Base-by-base conservation (phyloP, 495 filamentous ascomycete genomes). In the Pyronema domesticum region DNA sequence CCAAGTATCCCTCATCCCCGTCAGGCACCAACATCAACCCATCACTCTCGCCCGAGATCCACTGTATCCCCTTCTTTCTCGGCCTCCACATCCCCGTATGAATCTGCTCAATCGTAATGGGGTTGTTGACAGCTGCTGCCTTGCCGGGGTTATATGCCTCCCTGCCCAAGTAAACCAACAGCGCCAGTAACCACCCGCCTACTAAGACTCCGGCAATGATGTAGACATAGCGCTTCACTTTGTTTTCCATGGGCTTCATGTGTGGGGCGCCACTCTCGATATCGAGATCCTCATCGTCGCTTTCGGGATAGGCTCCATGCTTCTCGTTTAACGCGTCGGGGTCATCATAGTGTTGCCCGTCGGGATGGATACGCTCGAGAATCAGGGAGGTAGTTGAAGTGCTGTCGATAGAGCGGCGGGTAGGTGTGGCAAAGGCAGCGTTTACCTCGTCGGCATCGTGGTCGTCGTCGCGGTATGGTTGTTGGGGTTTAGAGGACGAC, bases 11-110 rank as follows among this genome's bases (percentile, higher is more conserved):
- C 15, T 55, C 58, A 2, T 56, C 51, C 4, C 56, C 66, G 3
- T 65, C 64, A 18, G 64, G 58, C n/a, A 73, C 71, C 46, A 68
- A 72, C 44, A 82, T 74, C 53, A 96, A 80, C 66, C 95, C 86
- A 62, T 95, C 83, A n/a, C 95, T 89, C 67, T 94, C 83, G 23
- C 86, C 87, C 7, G 78, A 78, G 53, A 96, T 89, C 91, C 91
- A 98, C 9, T 81, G 79, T 52, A 96, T 84, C 23, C 73, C 74
- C 63, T 89, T 85, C 44, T 70, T 74, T 43, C 68, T 68, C 17
- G 86, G 68, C 7, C 68, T 68, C 87, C 88, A 98, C 61, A 73
- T 64, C 13, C 89, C 85, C 1, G 57, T 65, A 66, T 89, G 71
- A 9, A 94, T 79, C 61, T 94, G 82, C 47, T 89, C 79, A 13